Evolutionary conservation across 108 stramenopile species (phyloP).

Genomic region (Mediolabrus comicus): DNA sequence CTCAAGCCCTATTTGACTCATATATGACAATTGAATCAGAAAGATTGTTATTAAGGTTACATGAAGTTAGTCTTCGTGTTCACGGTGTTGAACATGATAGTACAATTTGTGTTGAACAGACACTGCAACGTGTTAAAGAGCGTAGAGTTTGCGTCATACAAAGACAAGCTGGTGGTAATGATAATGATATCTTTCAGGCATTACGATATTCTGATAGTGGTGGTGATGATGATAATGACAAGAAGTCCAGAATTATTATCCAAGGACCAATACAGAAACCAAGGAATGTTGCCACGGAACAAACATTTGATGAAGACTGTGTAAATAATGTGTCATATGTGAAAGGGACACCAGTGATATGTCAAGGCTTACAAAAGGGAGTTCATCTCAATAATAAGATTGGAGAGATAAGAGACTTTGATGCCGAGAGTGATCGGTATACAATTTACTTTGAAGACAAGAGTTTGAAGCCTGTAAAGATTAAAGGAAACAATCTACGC

Average conservation of each 20-base stretch:
- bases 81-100: neutral
- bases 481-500: neutral
- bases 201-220: neutral
- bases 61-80: neutral
- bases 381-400: neutral
- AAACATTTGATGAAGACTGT: neutral
- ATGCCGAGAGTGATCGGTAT: neutral
- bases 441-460: neutral
- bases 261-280: neutral
- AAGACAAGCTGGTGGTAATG: no score
- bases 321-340: neutral
- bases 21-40: neutral
- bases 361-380: neutral
- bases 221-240: neutral
- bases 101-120: neutral
- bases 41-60: neutral
- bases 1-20: neutral
- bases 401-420: neutral
- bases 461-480: neutral
- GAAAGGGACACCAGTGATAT: neutral
- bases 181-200: neutral
- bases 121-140: neutral
- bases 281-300: neutral
- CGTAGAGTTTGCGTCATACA: neutral
- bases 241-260: neutral